phyloP scores from a whole-genome alignment of 371 early-diverging fungal genomes.

The Mucor velutinosus region DNA sequence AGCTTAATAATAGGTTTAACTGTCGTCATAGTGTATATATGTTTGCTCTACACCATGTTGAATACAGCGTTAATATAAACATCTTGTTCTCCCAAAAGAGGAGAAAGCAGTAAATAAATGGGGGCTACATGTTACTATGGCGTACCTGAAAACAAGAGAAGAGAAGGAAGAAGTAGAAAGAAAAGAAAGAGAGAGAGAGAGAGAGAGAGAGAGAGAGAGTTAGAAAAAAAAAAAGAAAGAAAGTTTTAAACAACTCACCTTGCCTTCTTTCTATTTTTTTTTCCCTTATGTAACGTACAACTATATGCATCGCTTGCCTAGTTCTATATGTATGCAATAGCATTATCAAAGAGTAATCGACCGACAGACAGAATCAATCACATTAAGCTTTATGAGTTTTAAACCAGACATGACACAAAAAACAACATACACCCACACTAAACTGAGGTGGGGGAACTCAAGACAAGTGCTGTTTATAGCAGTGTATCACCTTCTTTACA shows the following conservation, averaged over 20 bases:
- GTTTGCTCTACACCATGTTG: background rate
- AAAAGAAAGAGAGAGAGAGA: background rate
- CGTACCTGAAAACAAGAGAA: background rate
- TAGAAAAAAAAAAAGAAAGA: background rate
- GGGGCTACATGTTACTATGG: background rate
- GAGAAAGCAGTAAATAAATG: background rate
- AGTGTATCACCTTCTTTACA: background rate
- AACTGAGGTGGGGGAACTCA: background rate
- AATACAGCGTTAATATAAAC: background rate
- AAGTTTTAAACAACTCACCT: background rate
- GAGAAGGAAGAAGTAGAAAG: background rate
- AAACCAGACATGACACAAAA: background rate
- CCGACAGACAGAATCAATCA: background rate
- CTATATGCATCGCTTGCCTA: background rate
- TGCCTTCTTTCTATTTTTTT: background rate
- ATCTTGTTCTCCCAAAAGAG: background rate
- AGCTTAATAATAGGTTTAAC: conserved; percentile 27
- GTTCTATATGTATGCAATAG: background rate
- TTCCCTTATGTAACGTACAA: background rate
- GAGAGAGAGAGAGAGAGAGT: background rate
- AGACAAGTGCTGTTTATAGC: background rate
- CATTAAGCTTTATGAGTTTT: background rate
- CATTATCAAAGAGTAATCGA: background rate
- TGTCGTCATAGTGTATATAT: background rate
- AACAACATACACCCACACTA: background rate